Evolutionary conservation across 441 rosid species (phyloP).

Genomic region (Gossypium davidsonii): DNA sequence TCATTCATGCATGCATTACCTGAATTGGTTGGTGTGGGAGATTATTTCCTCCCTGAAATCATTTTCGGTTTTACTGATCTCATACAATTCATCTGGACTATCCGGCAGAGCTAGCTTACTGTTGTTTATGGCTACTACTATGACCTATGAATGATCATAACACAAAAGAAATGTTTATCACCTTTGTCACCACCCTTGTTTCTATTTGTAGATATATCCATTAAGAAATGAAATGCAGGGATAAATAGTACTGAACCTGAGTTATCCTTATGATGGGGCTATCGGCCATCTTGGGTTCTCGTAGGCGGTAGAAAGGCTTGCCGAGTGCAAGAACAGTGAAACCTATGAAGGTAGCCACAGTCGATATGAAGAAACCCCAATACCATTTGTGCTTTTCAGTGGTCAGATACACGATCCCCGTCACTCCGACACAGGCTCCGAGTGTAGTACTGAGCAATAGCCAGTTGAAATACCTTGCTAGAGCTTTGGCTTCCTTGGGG

Average conservation of each 20-base stretch:
- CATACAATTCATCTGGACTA: slow-evolving; percentile 28
- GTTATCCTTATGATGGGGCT: slow-evolving; percentile 33
- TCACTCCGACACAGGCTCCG: slow-evolving; percentile 44
- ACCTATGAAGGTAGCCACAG: slow-evolving; percentile 28
- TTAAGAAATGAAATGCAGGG: not conserved
- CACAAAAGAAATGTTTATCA: not conserved
- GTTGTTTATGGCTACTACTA: slow-evolving; percentile 36
- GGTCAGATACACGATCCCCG: slow-evolving; percentile 40
- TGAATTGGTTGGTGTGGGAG: slow-evolving; percentile 41
- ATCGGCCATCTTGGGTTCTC: slow-evolving; percentile 13
- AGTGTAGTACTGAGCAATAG: slow-evolving; percentile 22
- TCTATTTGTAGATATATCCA: not conserved
- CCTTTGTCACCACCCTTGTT: not conserved
- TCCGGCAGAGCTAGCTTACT: slow-evolving; percentile 31
- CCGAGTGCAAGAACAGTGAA: slow-evolving; percentile 31
- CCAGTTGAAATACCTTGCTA: slow-evolving; percentile 45
- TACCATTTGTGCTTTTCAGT: slow-evolving; percentile 29
- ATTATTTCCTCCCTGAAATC: slow-evolving; percentile 18
- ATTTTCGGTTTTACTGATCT: slow-evolving; percentile 26
- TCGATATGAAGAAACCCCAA: slow-evolving; percentile 39
- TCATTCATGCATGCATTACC: slow-evolving; percentile 22
- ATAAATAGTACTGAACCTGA: slow-evolving; percentile 19
- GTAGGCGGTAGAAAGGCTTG: slow-evolving; percentile 36
- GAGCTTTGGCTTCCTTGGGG: slow-evolving; percentile 34
- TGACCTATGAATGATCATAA: slow-evolving; percentile 22